Percentiles rank a stretch among this genome's conserved stretches.
These are phyloP conservation scores for Fusarium sp. DNA, from an alignment of 2,329 filamentous ascomycete genomes.

Conservation along the genomic window DNA sequence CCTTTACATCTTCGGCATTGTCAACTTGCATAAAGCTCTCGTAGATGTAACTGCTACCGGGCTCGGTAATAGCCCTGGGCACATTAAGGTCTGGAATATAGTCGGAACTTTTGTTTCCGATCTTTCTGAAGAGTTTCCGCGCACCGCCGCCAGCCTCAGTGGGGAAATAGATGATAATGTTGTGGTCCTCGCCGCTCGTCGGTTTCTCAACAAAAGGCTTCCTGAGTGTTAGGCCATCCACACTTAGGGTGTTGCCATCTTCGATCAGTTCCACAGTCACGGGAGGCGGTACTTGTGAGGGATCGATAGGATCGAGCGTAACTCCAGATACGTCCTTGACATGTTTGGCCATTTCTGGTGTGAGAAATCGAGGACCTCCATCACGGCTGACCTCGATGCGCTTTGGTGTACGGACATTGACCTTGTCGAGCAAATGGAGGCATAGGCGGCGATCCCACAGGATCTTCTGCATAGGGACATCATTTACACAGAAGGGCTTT, in stretches of 20 bases:
- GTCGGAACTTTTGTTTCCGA: slow-evolving; percentile 99
- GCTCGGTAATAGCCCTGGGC: slow-evolving; percentile 84
- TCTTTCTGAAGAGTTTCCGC: slow-evolving; percentile 91
- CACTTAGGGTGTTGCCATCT: slow-evolving; percentile 85
- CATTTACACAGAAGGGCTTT: slow-evolving; percentile 97
- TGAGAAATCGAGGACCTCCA: slow-evolving; percentile 83
- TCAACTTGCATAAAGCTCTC: slow-evolving; percentile 97
- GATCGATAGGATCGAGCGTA: slow-evolving; percentile 74
- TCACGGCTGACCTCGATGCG: slow-evolving; percentile 93
- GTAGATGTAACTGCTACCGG: slow-evolving; percentile 88
- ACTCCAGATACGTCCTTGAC: slow-evolving; percentile 85
- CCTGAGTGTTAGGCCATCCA: slow-evolving; percentile 82
- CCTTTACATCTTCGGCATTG: slow-evolving; percentile 98
- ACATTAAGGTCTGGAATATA: slow-evolving; percentile 80
- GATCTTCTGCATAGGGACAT: slow-evolving; percentile 96
- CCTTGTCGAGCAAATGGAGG: slow-evolving; percentile 85
- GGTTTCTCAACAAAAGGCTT: slow-evolving; percentile 99
- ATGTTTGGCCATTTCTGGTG: slow-evolving; percentile 81
- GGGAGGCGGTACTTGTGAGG: slow-evolving; percentile 71
- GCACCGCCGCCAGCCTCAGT: slow-evolving; percentile 88
- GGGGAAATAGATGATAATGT: slow-evolving; percentile 97
- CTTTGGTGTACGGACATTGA: slow-evolving; percentile 88
- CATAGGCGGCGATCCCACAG: slow-evolving; percentile 96
- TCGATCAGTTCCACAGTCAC: slow-evolving; percentile 86
- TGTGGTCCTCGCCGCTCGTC: slow-evolving; percentile 97